Evolutionary conservation across 2,329 filamentous ascomycete genomes (phyloP).

Genomic region (Hypocreales sp.): DNA sequence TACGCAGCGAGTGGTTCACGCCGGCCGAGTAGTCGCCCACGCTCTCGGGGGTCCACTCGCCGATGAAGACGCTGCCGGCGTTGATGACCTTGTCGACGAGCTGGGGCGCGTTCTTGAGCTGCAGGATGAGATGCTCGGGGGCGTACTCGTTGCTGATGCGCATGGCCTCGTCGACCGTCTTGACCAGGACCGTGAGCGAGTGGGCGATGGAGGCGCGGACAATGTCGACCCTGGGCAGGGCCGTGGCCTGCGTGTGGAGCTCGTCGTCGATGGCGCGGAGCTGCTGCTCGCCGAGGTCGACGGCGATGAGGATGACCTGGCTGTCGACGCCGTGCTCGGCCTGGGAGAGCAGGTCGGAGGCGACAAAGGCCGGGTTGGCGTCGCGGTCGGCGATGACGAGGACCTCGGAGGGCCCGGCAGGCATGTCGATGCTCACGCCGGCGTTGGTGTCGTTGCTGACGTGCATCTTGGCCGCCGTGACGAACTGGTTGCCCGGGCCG

Average conservation of each 20-base stretch:
- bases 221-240: slow-evolving; percentile 81
- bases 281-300: slow-evolving; percentile 59
- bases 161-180: slow-evolving; percentile 58
- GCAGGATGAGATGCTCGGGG: slow-evolving; percentile 90
- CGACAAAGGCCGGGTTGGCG: slow-evolving; percentile 86
- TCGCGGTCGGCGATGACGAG: slow-evolving; percentile 85
- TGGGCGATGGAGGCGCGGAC: slow-evolving; percentile 81
- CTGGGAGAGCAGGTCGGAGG: slow-evolving; percentile 85
- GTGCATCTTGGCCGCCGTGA: slow-evolving; percentile 96
- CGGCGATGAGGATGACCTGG: slow-evolving; percentile 81
- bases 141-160: slow-evolving; percentile 83
- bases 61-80: slow-evolving; percentile 90
- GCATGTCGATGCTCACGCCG: slow-evolving; percentile 95
- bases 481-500: slow-evolving; percentile 94
- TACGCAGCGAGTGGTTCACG: slow-evolving; percentile 94
- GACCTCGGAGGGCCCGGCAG: slow-evolving; percentile 89
- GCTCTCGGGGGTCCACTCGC: slow-evolving; percentile 91
- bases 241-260: slow-evolving; percentile 72
- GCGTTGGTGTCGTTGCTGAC: slow-evolving; percentile 96
- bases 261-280: slow-evolving; percentile 81
- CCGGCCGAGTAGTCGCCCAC: slow-evolving; percentile 97
- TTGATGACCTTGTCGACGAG: slow-evolving; percentile 73
- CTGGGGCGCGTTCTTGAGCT: slow-evolving; percentile 61
- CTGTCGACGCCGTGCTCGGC: slow-evolving; percentile 95
- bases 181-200: slow-evolving; percentile 72